Evolutionary conservation across 1,284 basidiomycete species (phyloP), one percentile per base, ranked within the genome.

Genomic region (Cystobasidium slooffiae): DNA sequence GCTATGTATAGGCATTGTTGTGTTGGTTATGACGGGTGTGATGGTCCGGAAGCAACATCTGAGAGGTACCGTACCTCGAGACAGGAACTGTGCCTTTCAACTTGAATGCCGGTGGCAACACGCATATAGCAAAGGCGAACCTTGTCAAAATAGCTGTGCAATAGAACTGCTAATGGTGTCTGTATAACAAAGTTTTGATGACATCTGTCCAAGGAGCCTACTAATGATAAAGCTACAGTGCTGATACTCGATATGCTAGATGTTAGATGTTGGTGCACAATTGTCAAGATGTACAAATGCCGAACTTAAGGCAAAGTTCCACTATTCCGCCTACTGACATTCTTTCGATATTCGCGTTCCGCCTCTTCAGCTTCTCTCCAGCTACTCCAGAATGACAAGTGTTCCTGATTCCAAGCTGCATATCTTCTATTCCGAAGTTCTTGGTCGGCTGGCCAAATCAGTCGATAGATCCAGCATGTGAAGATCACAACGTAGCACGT

Each of bases 381-480:
- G 31, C 55, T 59, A 49, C 68, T 69, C 68, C 68, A 69, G 24
- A 69, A 69, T 6, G 68, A 69, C n/a, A 69, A 20, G 5, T 69
- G 68, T 41, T 69, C 68, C 49, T 69, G 53, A 31, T 58, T 61
- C 46, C 58, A 69, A 18, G 68, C 68, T 22, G 8, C 22, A 49
- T 39, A 52, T 4, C 68, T 55, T 6, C 49, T 44, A n/a, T 69
- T 56, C 37, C 49, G 53, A 44, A 59, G 41, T 12, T 51, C 18
- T 46, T 46, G 6, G 46, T 69, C 56, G 10, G 68, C 55, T n/a
- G 68, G 68, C 68, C 58, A 53, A 1, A 69, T 43, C 7, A 69
- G 56, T 18, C 68, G 68, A 31, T 59, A 69, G 5, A 69, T 18
- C 68, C 68, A 69, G 52, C 68, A 69, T 20, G 41, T 56, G 56